These are phyloP conservation scores for Physcia stellaris DNA, from an alignment of 495 filamentous ascomycete genomes.

Conservation along the genomic window DNA sequence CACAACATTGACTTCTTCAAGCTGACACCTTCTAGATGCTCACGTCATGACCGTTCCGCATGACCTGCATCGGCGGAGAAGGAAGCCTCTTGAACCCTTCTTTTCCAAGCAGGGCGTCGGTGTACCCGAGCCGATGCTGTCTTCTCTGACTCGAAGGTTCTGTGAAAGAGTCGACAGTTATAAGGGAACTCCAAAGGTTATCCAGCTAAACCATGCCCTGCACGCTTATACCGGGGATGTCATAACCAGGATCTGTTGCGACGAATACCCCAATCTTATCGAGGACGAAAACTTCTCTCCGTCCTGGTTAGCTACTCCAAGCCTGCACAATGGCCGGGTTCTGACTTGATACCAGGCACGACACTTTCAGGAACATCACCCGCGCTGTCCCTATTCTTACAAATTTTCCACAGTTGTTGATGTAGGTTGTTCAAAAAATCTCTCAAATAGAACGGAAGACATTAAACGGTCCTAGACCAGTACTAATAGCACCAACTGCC, in stretches of 20 bases:
- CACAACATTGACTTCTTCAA: no score
- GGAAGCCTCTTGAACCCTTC: neutral
- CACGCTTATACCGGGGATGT: neutral
- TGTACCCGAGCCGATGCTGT: neutral
- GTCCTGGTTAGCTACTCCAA: constrained; percentile 7
- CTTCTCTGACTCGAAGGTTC: neutral
- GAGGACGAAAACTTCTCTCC: constrained; percentile 10
- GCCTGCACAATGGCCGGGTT: neutral
- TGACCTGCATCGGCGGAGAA: constrained; percentile 1
- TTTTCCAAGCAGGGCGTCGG: neutral
- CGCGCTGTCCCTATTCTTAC: neutral
- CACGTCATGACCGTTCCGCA: neutral
- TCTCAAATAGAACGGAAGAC: no score
- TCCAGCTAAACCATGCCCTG: neutral
- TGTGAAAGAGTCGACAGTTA: neutral
- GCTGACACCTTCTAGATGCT: no score
- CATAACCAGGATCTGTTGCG: constrained; percentile 11
- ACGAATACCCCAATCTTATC: constrained; percentile 6
- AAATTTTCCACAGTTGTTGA: neutral
- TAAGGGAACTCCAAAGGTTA: neutral
- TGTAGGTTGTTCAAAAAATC: no score
- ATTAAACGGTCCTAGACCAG: no score
- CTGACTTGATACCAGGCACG: neutral
- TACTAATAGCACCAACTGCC: no score
- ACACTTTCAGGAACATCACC: neutral